A percentile compares a stretch with the other conserved stretches of the same genome.
phyloP scores from a whole-genome alignment of 345 rosid species.

The Punica granatum region DNA sequence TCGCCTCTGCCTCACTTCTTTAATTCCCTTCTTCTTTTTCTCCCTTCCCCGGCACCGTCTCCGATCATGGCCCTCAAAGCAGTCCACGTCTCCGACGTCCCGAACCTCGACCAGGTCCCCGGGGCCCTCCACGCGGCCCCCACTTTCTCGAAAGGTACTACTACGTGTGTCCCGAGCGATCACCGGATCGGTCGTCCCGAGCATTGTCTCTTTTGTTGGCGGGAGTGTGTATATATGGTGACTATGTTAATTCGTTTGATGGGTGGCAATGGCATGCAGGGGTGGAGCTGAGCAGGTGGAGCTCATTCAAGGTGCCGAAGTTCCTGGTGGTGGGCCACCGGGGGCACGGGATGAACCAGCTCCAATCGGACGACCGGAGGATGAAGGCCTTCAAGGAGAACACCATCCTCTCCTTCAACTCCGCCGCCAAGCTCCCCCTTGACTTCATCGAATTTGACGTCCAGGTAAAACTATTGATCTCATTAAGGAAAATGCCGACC shows the following conservation, averaged over 20 bases:
- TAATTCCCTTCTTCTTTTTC: not conserved
- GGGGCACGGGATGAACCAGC: constrained; percentile 82
- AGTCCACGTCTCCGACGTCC: constrained; percentile 77
- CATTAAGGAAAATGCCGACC: no score
- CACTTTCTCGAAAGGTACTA: constrained; percentile 29
- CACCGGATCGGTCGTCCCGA: not conserved
- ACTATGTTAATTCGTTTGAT: constrained; percentile 7
- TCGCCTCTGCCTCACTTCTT: no score
- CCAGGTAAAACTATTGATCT: constrained; percentile 63
- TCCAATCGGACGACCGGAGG: constrained; percentile 56
- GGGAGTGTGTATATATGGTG: not conserved
- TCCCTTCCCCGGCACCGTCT: not conserved
- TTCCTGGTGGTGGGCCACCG: constrained; percentile 81
- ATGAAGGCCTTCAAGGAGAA: constrained; percentile 69
- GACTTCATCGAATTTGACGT: constrained; percentile 97
- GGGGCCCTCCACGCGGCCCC: constrained; percentile 26
- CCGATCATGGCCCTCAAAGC: constrained; percentile 73
- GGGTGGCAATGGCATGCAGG: constrained; percentile 21
- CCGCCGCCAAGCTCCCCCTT: constrained; percentile 61
- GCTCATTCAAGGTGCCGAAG: constrained; percentile 38
- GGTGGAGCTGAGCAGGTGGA: constrained; percentile 21
- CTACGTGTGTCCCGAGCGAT: not conserved
- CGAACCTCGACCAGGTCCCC: constrained; percentile 56
- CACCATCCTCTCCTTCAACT: constrained; percentile 65
- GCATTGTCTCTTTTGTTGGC: not conserved